These are phyloP conservation scores for Serendipita indica DNA, from an alignment of 768 basidiomycete genomes.

Conservation along the genomic window DNA sequence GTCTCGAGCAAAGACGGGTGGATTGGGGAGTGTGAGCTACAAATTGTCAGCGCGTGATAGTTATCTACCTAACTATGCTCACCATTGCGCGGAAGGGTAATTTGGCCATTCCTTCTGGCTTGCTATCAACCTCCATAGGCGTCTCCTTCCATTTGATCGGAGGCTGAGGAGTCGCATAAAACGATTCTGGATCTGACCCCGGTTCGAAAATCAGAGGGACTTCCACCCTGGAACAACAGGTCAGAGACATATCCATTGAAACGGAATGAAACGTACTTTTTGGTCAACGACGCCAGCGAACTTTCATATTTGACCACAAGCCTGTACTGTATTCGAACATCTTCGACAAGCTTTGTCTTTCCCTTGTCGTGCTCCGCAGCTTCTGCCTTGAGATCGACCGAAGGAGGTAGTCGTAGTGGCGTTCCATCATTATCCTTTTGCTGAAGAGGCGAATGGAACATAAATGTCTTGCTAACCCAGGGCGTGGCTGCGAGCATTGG, in stretches of 20 bases:
- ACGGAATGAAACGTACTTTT: background rate
- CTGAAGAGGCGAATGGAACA: background rate
- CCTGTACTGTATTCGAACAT: background rate
- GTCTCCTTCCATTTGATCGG: background rate
- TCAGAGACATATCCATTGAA: background rate
- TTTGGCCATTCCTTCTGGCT: background rate
- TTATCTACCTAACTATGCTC: background rate
- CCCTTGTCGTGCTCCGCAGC: background rate
- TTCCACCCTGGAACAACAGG: background rate
- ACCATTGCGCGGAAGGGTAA: conserved; percentile 1
- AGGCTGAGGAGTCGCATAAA: conserved; percentile 2
- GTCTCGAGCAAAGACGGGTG: background rate
- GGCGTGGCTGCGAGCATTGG: background rate
- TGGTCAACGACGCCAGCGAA: background rate
- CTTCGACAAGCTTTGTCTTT: background rate
- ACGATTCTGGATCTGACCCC: background rate
- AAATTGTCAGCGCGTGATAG: background rate
- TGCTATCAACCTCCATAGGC: background rate
- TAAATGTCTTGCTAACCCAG: background rate
- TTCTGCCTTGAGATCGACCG: background rate
- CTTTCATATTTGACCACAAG: background rate
- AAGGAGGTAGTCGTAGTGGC: background rate
- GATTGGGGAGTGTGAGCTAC: background rate
- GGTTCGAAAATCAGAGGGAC: conserved; percentile 3
- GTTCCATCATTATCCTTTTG: background rate